Evolutionary conservation across 305 asterid species (phyloP).

Genomic region (Rubia balearica): DNA sequence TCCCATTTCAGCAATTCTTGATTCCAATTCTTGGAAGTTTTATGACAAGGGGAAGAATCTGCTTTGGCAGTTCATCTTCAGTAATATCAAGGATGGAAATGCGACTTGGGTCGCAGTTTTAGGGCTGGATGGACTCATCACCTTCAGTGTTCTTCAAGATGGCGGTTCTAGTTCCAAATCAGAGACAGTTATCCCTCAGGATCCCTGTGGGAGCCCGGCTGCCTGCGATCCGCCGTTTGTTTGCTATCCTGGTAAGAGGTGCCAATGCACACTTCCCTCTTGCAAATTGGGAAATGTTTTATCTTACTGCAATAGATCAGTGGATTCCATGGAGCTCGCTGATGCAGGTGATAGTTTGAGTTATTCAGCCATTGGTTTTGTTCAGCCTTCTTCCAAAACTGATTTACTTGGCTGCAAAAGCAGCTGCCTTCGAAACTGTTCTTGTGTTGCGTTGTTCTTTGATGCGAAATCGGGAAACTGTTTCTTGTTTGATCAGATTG

Average conservation of each 20-base stretch:
- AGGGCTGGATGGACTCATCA: constrained; percentile 50
- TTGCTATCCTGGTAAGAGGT: constrained; percentile 51
- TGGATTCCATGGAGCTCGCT: constrained; percentile 36
- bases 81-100: constrained; percentile 29
- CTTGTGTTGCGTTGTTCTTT: constrained; percentile 71
- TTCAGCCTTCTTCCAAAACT: constrained; percentile 45
- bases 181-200: constrained; percentile 45
- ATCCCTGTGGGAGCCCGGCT: constrained; percentile 64
- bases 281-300: constrained; percentile 35
- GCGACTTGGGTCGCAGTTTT: constrained; percentile 63
- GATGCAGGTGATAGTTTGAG: constrained; percentile 54
- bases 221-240: constrained; percentile 63
- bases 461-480: constrained; percentile 55
- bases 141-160: constrained; percentile 43
- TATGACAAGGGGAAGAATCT: constrained; percentile 35
- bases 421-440: constrained; percentile 54
- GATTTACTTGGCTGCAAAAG: constrained; percentile 60
- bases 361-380: constrained; percentile 51
- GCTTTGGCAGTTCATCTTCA: constrained; percentile 62
- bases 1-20: constrained; percentile 30
- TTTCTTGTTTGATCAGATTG: constrained; percentile 63
- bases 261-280: constrained; percentile 65
- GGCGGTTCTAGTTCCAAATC: constrained; percentile 30
- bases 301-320: constrained; percentile 39
- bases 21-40: constrained; percentile 67